Evolutionary conservation across 1,139 yeast species (phyloP), one percentile per base, ranked within the genome.

Genomic region (Suhomyces bribrorum): DNA sequence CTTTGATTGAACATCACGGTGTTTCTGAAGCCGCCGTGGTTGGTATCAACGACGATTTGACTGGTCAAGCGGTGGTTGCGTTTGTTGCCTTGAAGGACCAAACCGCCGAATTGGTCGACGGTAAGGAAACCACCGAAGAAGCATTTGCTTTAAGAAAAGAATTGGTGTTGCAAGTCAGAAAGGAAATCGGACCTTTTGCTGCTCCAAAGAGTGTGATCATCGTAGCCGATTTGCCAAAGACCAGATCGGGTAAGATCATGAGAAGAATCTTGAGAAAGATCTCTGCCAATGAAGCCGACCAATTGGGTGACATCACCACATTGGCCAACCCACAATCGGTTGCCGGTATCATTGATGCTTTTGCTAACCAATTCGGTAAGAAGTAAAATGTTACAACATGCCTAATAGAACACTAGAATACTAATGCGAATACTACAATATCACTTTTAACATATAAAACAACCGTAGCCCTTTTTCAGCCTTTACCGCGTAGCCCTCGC

Each of bases 211-310:
- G 86, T 31, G 90, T 90, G 40, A 80, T 90, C 47, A 73, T 89
- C 47, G 96, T 92, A 40, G 79, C 77, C 43, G 98, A 92, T 60
- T 79, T 92, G 65, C 98, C 98, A 66, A 90, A 89, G 79, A 92
- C 98, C 25, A 81, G 98, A 73, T 88, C 96, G 22, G 98, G 98
- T 57, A 92, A 92, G 79, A 90, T 92, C 64, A 90, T 92, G 96
- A 86, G 98, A 77, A 86, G 98, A 75, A 86, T 92, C 54, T 78
- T 92, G 69, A 84, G 98, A 74, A 92, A 92, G 75, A 75, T 92
- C 46, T 82, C 92, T 32, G 78, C 92, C 38, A 79, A 86, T 54
- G 97, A 92, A 71, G 92, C 87, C 48, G 96, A 88, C 54, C 89
- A 87, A 64, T 75, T 92, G 55, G 98, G 98, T 53, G 98, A 92